Base-by-base conservation (phyloP, 495 filamentous ascomycete genomes). In the Parmelia sp. region DNA sequence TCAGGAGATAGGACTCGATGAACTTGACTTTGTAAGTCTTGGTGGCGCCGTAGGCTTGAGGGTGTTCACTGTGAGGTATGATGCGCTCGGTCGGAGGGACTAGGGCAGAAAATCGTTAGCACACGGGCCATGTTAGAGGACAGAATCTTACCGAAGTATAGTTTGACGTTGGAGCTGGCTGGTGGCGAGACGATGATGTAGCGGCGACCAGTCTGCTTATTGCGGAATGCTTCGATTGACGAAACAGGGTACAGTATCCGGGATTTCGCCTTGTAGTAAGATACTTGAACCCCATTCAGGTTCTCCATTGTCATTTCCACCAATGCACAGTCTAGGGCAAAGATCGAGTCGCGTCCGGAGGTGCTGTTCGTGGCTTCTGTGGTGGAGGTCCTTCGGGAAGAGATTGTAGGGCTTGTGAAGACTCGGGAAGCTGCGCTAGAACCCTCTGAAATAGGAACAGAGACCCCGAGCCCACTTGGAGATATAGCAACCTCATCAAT, bases 141-240 rank as follows among this genome's bases (percentile, higher is more conserved):
- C 35, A 58, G 29, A 25, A 23, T 10, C 11, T 42, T 57, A 64
- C 65, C 37, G 0, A 67, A 37, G 12, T 64, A 67, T 21, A 64
- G 40, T 36, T 56, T 57, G 17, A 61, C 61, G 6, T 64, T 64
- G 37, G 57, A 64, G 45, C 61, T 57, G 25, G 15, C 5, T 17
- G 65, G 65, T 53, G 61, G 65, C 23, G 45, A 51, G 45, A 67
- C 44, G 33, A 63, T 31, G 47, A 67, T 61, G 47, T 60, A 67
- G 19, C 65, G 65, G 21, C 57, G 65, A 15, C 61, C 27, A 6
- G 45, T 64, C 25, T 64, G 61, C 25, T 39, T 59, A 19, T 63
- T 40, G 23, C 61, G 65, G 36, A 53, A 61, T 12, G 65, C 58
- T 39, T 67, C 65, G 23, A 67, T 64, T 10, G 35, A 39, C 8